A percentile compares a stretch with the other conserved stretches of the same genome.
These are phyloP conservation scores for Monosporozyma yasuniensis DNA, from an alignment of 805 yeast species.

Conservation along the genomic window DNA sequence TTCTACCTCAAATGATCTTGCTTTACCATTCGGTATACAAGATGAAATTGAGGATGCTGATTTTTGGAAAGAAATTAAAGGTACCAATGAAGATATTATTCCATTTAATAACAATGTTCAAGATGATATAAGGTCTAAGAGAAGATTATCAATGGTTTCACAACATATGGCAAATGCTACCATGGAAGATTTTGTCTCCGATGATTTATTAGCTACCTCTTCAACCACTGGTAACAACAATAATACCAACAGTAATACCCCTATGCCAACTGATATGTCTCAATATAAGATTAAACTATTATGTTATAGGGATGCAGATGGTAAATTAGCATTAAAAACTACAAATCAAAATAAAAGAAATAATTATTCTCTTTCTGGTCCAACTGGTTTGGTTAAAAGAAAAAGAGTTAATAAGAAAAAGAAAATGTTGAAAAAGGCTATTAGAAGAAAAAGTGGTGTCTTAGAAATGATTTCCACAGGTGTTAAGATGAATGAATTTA, in stretches of 20 bases:
- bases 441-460: conserved; percentile 28
- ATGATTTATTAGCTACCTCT: conserved; percentile 5
- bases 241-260: not conserved
- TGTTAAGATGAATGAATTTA: conserved; percentile 28
- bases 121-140: conserved; percentile 3
- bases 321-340: conserved; percentile 23
- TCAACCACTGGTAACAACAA: not conserved
- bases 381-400: conserved; percentile 9
- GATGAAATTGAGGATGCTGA: conserved; percentile 14
- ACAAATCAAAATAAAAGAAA: conserved; percentile 5
- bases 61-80: conserved; percentile 28
- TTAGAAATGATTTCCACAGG: conserved; percentile 29
- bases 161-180: conserved; percentile 9
- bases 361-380: not conserved
- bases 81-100: conserved; percentile 21
- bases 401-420: conserved; percentile 5
- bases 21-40: not conserved
- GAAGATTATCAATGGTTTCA: conserved; percentile 2
- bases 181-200: conserved; percentile 16
- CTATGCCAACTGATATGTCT: conserved; percentile 3
- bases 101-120: conserved; percentile 4
- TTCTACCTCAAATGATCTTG: not conserved
- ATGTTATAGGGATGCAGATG: conserved; percentile 26
- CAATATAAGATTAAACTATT: conserved; percentile 20
- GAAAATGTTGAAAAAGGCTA: conserved; percentile 12